Evolutionary conservation across 768 basidiomycete genomes (phyloP), one percentile per base, ranked within the genome.

Genomic region (Tremella yokohamensis): DNA sequence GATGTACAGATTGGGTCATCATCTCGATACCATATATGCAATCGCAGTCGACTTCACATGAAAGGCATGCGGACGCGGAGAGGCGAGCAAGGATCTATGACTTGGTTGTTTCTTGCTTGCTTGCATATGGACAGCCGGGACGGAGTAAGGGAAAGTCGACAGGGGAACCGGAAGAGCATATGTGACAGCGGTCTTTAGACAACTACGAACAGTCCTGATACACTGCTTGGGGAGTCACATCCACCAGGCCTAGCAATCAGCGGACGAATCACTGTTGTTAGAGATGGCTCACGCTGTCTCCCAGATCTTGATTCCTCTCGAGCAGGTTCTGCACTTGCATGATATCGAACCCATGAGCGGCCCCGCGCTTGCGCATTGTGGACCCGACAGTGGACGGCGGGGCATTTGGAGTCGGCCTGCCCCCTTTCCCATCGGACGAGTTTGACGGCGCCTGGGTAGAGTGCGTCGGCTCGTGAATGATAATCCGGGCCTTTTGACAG

Each of bases 401-500:
- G 40, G 49, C 52, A 34, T 20, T 56, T n/a, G 50, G 56, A 24
- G 51, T 49, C 2, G 54, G 51, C 49, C 51, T 54, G 52, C 50
- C 57, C 42, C 54, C 40, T 13, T 52, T 39, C 34, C 50, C 39
- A 8, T 59, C 68, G 16, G 66, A 70, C 8, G 72, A 69, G 44
- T 63, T 61, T 42, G 71, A 70, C 19, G 66, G 66, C 11, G 66
- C 64, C 13, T 19, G 12, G 9, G 68, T 59, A 34, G 42, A 26
- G 3, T 38, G 34, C 19, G 34, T 39, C 20, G 63, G 55, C 4
- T 72, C 72, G 54, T 70, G 67, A 13, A 73, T 72, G 51, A 72
- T 61, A 47, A 73, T 64, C 20, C 74, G 59, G 13, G 72, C 66
- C 59, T 73, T 71, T 37, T 72, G 72, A 53, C 72, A 76, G 22